Conservation (phyloP, 1,139 yeast genomes). For the Geotrichum citri-aurantii region DNA sequence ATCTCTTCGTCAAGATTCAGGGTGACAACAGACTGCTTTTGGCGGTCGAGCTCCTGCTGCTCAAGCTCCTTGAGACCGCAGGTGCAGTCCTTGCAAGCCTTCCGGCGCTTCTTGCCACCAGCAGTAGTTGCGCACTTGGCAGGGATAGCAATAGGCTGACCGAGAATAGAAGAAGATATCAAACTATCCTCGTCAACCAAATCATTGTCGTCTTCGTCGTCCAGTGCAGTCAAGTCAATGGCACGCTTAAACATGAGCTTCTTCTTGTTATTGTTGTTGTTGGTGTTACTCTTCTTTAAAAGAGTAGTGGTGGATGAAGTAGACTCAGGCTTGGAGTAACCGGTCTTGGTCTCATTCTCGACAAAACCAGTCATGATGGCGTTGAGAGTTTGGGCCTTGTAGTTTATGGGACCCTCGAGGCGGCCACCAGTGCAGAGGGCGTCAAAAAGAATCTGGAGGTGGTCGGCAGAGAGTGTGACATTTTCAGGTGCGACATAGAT, state of each 20-base stretch:
- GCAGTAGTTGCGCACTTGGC: slow-evolving; percentile 39
- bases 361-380: slow-evolving; percentile 61
- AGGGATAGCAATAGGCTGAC: slow-evolving; percentile 40
- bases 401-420: slow-evolving; percentile 1
- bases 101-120: slow-evolving; percentile 47
- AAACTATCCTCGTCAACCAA: slow-evolving; percentile 36
- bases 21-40: slow-evolving; percentile 24
- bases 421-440: background rate
- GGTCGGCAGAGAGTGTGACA: slow-evolving; percentile 44
- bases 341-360: slow-evolving; percentile 39
- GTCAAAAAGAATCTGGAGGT: slow-evolving; percentile 40
- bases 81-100: slow-evolving; percentile 91
- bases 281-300: background rate
- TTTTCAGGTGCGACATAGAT: slow-evolving; percentile 45
- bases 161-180: slow-evolving; percentile 29
- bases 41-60: slow-evolving; percentile 37
- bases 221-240: background rate
- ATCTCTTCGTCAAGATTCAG: slow-evolving; percentile 45
- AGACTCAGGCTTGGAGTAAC: slow-evolving; percentile 42
- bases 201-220: slow-evolving; percentile 41
- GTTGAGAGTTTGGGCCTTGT: slow-evolving; percentile 27
- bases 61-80: slow-evolving; percentile 85
- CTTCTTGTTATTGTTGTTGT: background rate
- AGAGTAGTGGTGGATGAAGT: slow-evolving; percentile 18
- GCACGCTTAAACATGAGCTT: background rate